These are phyloP conservation scores for Skeletonema tropicum DNA, from an alignment of 108 stramenopile species.

Conservation along the genomic window DNA sequence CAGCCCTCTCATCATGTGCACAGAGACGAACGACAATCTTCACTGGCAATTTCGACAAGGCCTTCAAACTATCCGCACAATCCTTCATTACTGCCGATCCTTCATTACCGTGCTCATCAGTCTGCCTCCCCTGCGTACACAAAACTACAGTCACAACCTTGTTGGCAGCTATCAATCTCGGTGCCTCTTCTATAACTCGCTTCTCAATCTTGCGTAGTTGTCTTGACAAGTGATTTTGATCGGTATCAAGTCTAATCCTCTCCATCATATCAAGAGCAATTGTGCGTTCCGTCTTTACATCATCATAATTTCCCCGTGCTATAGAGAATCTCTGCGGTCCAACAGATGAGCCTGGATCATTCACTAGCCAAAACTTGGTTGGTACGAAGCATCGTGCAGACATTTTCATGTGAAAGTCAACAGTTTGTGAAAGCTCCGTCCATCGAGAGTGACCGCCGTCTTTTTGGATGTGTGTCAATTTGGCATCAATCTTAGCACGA, in stretches of 20 bases:
- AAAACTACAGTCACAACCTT: constrained; percentile 50
- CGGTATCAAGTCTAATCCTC: not conserved
- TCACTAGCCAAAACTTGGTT: constrained; percentile 33
- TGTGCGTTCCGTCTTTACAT: constrained; percentile 1
- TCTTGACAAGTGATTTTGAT: constrained; percentile 11
- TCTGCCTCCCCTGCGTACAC: constrained; percentile 62
- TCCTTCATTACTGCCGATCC: constrained; percentile 27
- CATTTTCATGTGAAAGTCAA: constrained; percentile 30
- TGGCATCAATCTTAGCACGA: not conserved
- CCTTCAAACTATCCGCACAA: constrained; percentile 44
- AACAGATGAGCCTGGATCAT: too few relatives aligned
- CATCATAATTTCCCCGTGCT: not conserved
- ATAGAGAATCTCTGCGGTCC: too few relatives aligned
- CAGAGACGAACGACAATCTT: constrained; percentile 83
- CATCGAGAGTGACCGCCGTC: constrained; percentile 19
- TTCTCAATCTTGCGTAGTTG: constrained; percentile 13
- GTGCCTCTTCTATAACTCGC: constrained; percentile 12
- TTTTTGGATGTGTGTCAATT: not conserved
- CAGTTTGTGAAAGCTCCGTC: constrained; percentile 21
- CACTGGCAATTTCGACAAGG: constrained; percentile 69
- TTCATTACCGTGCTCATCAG: constrained; percentile 35
- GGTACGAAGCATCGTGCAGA: constrained; percentile 18
- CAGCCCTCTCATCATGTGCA: constrained; percentile 69
- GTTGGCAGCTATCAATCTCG: constrained; percentile 15
- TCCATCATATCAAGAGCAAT: constrained; percentile 4